Base-by-base conservation (phyloP, 2,329 filamentous ascomycete genomes). In the Gremmenia infestans region DNA sequence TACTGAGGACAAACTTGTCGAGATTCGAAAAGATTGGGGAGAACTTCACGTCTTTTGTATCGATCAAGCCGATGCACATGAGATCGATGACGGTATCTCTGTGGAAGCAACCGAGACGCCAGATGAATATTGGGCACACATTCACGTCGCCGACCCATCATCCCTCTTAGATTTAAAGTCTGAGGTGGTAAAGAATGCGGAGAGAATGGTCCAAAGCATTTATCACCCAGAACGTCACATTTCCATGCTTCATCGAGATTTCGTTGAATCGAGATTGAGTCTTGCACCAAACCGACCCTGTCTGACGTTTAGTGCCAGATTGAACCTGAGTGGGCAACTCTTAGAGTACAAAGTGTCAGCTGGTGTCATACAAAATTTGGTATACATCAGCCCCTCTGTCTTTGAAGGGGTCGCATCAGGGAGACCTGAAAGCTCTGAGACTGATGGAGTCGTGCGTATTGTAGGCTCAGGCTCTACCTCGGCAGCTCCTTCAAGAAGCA, bases 1-100 rank as follows among this genome's bases (percentile, higher is more conserved):
- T 37, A 47, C 48, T 9, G 43, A 67, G 22, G 81, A 85, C 59
- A 70, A 68, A n/a, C 75, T 83, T 75, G 65, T 67, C 3, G 72
- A 73, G 11, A 66, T 81, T 25, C 82, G 89, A 48, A 79, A 77
- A 56, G 79, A 84, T 52, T 88, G 83, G 80, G 73, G 73, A 0
- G 65, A 76, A n/a, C 67, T 82, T 22, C 80, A 78, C 0, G 80
- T 88, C 1, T 92, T 85, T 67, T 91, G 87, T 62, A 88, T 95
- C 57, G 89, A 95, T 66, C 78, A 81, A 28, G 76, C 78, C 19
- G 73, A 72, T 37, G 87, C 90, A 0, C 74, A 79, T 28, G 84
- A 93, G 63, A 87, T 94, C 56, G 89, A 95, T 63, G 89, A 95
- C 67, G 89, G 86, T 1, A 72, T 95, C 8, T 93, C 89, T 0